These are phyloP conservation scores for Hymenoscyphus linearis DNA, from an alignment of 2,329 filamentous ascomycete species.

Conservation along the genomic window DNA sequence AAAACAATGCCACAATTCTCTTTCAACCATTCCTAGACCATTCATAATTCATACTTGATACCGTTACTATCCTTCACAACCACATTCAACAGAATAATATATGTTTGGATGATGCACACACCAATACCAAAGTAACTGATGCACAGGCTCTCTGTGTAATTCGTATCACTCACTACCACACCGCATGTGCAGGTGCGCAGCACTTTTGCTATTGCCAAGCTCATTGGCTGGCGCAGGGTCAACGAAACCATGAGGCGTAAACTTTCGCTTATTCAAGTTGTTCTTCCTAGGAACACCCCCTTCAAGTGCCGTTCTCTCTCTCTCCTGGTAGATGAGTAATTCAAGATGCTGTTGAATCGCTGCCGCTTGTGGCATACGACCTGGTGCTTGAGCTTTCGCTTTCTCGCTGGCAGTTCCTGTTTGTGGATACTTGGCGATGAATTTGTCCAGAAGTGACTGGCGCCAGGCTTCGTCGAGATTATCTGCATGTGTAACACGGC, in stretches of 20 bases:
- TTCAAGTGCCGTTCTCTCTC: conserved; percentile 18
- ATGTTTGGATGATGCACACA: neutral
- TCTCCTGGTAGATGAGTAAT: conserved; percentile 22
- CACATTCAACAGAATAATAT: neutral
- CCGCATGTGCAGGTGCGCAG: too few relatives aligned
- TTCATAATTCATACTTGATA: neutral
- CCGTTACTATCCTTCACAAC: neutral
- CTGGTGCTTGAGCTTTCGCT: conserved; percentile 7
- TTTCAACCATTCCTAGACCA: neutral
- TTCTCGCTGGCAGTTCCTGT: conserved; percentile 23
- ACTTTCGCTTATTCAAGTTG: neutral
- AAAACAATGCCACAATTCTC: neutral
- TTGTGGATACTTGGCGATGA: conserved; percentile 29
- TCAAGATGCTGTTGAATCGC: conserved; percentile 27
- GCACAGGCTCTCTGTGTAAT: neutral
- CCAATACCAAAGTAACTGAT: neutral
- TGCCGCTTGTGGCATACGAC: conserved; percentile 15
- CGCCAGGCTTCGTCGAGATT: conserved; percentile 20
- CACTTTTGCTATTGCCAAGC: neutral
- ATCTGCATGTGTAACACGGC: conserved; percentile 19
- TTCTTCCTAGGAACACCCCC: neutral
- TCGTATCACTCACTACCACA: neutral
- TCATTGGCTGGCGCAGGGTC: neutral
- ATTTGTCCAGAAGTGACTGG: conserved; percentile 22
- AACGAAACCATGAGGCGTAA: neutral